Evolutionary conservation across 805 yeast genomes (phyloP).

Genomic region (Yamadazyma philogaea): DNA sequence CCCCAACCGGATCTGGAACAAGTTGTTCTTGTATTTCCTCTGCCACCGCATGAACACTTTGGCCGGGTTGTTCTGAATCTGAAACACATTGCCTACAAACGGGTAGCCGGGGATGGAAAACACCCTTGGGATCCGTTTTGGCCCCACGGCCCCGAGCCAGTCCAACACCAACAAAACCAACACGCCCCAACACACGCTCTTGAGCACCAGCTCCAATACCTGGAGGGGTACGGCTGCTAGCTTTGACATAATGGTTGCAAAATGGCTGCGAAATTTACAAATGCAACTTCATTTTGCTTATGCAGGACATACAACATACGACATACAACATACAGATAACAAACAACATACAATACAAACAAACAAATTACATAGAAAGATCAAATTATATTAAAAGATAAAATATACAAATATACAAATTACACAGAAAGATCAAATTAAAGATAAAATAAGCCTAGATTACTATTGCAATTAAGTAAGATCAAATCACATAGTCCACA

Average conservation of each 20-base stretch:
- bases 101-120: constrained; percentile 49
- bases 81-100: constrained; percentile 48
- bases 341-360: too few relatives aligned
- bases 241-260: not conserved
- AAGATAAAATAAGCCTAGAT: too few relatives aligned
- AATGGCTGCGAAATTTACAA: constrained; percentile 4
- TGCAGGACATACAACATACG: too few relatives aligned
- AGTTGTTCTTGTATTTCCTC: constrained; percentile 33
- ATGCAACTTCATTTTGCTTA: not conserved
- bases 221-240: not conserved
- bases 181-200: not conserved
- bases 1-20: constrained; percentile 67
- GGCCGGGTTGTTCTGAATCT: constrained; percentile 49
- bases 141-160: not conserved
- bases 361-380: too few relatives aligned
- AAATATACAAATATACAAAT: too few relatives aligned
- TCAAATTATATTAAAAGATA: too few relatives aligned
- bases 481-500: too few relatives aligned
- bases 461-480: too few relatives aligned
- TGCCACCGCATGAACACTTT: constrained; percentile 45
- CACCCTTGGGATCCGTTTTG: constrained; percentile 15
- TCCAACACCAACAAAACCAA: constrained; percentile 1
- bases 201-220: not conserved
- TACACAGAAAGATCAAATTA: too few relatives aligned
- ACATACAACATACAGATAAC: too few relatives aligned